Evolutionary conservation across 208 protist species (phyloP).

Genomic region (Crithidia brevicula): DNA sequence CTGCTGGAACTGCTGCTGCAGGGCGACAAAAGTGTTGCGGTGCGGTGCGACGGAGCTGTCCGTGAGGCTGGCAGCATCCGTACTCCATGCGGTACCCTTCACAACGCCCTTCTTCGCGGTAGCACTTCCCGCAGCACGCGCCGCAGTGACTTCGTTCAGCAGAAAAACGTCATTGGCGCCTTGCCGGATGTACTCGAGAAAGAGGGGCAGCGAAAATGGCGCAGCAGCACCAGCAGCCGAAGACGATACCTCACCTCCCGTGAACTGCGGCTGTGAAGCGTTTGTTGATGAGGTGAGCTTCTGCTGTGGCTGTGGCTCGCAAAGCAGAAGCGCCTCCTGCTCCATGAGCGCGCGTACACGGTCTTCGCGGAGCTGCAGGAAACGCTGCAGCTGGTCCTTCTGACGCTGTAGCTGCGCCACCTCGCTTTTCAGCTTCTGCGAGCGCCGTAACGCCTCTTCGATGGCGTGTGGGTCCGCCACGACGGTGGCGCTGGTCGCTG

Average conservation of each 20-base stretch:
- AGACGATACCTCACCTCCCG: neutral
- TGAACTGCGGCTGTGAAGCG: neutral
- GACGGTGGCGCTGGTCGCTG: slow-evolving; percentile 65
- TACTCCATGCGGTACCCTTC: neutral
- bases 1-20: slow-evolving; percentile 37
- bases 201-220: slow-evolving; percentile 22
- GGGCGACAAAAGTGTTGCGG: slow-evolving; percentile 28
- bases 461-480: slow-evolving; percentile 69
- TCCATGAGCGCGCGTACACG: slow-evolving; percentile 59
- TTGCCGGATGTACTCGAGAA: slow-evolving; percentile 34
- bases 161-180: slow-evolving; percentile 37
- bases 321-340: slow-evolving; percentile 40
- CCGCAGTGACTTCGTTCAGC: slow-evolving; percentile 23
- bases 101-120: neutral
- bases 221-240: neutral
- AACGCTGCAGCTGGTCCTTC: slow-evolving; percentile 77
- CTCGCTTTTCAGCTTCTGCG: slow-evolving; percentile 77
- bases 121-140: slow-evolving; percentile 1
- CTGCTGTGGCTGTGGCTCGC: slow-evolving; percentile 7
- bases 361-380: slow-evolving; percentile 65
- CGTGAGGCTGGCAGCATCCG: neutral
- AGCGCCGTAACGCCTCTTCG: slow-evolving; percentile 52
- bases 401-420: slow-evolving; percentile 70
- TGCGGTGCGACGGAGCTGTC: slow-evolving; percentile 29
- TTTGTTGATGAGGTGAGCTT: neutral